phyloP scores from a whole-genome alignment of 257 asterid species.

The Gentiana dahurica region DNA sequence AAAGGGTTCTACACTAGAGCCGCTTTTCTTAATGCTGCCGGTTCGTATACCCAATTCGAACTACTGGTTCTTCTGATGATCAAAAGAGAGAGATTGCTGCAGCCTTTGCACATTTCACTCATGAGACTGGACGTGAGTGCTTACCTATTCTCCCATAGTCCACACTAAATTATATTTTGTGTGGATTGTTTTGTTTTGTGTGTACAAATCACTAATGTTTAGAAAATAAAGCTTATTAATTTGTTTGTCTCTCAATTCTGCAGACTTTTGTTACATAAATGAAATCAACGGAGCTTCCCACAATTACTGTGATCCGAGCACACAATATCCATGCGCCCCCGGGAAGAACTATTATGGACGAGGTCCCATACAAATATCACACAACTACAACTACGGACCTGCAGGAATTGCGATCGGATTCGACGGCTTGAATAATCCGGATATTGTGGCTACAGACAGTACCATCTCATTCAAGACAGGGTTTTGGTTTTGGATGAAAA shows the following conservation, averaged over 20 bases:
- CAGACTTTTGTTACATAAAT: constrained; percentile 9
- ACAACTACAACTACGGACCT: constrained; percentile 7
- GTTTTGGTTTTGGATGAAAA: constrained; percentile 11
- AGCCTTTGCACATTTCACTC: constrained; percentile 12
- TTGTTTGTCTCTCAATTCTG: neutral
- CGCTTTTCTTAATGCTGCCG: neutral
- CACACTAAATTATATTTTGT: no score
- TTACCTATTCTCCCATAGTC: no score
- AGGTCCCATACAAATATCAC: constrained; percentile 9
- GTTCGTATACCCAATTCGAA: constrained; percentile 3
- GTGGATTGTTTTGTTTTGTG: no score
- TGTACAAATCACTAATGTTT: neutral
- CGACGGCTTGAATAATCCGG: constrained; percentile 2
- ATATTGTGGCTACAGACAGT: neutral
- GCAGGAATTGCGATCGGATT: constrained; percentile 5
- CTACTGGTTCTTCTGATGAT: constrained; percentile 3
- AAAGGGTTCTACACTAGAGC: constrained; percentile 11
- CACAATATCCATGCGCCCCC: constrained; percentile 9
- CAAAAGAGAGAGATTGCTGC: constrained; percentile 10
- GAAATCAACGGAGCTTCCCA: constrained; percentile 1
- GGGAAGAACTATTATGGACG: constrained; percentile 6
- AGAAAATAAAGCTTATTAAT: no score
- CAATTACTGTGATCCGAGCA: constrained; percentile 6
- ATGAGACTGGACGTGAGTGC: constrained; percentile 12
- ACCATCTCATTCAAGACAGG: constrained; percentile 9